A percentile compares a stretch with the other conserved stretches of the same genome.
These are phyloP conservation scores for Ophiocordyceps unilateralis DNA, from an alignment of 2,329 filamentous ascomycete genomes.

Conservation along the genomic window DNA sequence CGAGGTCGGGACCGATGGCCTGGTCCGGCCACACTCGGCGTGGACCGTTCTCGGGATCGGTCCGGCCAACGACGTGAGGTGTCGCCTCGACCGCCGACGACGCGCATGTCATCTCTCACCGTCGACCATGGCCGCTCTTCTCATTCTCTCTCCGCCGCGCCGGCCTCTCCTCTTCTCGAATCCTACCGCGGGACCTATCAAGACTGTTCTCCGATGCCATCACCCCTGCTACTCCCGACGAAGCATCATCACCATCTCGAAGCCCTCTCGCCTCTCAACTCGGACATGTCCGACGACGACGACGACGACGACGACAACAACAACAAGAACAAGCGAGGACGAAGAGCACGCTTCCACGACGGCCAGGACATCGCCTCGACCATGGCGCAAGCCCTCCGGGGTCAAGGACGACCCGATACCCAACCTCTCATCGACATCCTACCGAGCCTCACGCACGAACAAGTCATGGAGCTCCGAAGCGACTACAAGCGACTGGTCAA, in stretches of 20 bases:
- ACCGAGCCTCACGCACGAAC: constrained; percentile 68
- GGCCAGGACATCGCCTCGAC: constrained; percentile 60
- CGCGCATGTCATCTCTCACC: constrained; percentile 33
- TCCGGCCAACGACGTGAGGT: no score
- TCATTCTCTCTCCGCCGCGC: constrained; percentile 34
- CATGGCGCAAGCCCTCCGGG: constrained; percentile 58
- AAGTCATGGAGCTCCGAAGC: constrained; percentile 67
- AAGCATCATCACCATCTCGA: constrained; percentile 33
- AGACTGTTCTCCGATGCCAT: constrained; percentile 86
- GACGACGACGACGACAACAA: constrained; percentile 25
- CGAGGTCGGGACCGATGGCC: constrained; percentile 2
- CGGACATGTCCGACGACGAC: constrained; percentile 22
- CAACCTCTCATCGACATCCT: constrained; percentile 67
- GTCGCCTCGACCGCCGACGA: constrained; percentile 30
- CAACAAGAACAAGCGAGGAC: constrained; percentile 27
- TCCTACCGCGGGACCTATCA: constrained; percentile 91
- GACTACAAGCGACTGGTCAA: constrained; percentile 89
- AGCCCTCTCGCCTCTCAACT: constrained; percentile 32
- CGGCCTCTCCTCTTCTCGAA: constrained; percentile 73
- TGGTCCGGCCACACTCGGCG: constrained; percentile 7
- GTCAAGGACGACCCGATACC: constrained; percentile 47
- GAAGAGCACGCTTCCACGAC: constrained; percentile 69
- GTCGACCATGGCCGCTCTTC: constrained; percentile 18
- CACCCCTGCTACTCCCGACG: constrained; percentile 46
- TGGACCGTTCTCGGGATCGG: constrained; percentile 12